Percentiles rank a stretch among this genome's conserved stretches.
Conservation (phyloP, 2,329 filamentous ascomycete genomes). For the Botrytis cinerea region DNA sequence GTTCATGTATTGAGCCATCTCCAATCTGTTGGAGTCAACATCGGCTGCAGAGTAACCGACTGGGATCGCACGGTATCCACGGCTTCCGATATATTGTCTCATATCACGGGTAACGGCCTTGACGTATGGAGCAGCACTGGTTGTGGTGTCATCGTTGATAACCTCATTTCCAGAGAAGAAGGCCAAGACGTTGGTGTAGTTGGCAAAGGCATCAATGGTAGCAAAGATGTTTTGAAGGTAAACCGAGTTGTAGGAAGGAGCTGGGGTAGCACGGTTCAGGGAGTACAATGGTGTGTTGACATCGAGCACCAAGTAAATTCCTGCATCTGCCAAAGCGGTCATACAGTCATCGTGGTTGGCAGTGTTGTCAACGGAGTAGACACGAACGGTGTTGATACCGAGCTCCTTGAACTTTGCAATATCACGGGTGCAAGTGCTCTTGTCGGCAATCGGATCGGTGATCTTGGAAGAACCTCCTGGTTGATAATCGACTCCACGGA, state of each 20-base stretch:
- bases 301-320: constrained; percentile 73
- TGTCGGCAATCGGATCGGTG: constrained; percentile 64
- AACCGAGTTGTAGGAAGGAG: constrained; percentile 65
- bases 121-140: constrained; percentile 55
- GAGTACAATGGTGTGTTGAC: constrained; percentile 74
- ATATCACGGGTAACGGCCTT: constrained; percentile 62
- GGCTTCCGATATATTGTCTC: constrained; percentile 53
- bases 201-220: constrained; percentile 66
- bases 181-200: constrained; percentile 67
- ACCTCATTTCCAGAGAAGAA: constrained; percentile 64
- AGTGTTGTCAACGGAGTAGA: constrained; percentile 74
- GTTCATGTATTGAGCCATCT: constrained; percentile 74
- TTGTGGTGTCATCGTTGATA: constrained; percentile 56
- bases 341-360: constrained; percentile 69
- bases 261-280: constrained; percentile 62
- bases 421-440: constrained; percentile 61
- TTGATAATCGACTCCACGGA: constrained; percentile 66
- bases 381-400: constrained; percentile 71
- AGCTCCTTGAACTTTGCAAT: constrained; percentile 67
- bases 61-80: constrained; percentile 53
- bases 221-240: constrained; percentile 73
- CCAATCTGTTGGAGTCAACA: constrained; percentile 66
- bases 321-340: constrained; percentile 63
- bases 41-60: constrained; percentile 66
- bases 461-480: constrained; percentile 59